Base-by-base conservation (phyloP, 2,329 filamentous ascomycete species). In the Trematosphaeria pertusa region DNA sequence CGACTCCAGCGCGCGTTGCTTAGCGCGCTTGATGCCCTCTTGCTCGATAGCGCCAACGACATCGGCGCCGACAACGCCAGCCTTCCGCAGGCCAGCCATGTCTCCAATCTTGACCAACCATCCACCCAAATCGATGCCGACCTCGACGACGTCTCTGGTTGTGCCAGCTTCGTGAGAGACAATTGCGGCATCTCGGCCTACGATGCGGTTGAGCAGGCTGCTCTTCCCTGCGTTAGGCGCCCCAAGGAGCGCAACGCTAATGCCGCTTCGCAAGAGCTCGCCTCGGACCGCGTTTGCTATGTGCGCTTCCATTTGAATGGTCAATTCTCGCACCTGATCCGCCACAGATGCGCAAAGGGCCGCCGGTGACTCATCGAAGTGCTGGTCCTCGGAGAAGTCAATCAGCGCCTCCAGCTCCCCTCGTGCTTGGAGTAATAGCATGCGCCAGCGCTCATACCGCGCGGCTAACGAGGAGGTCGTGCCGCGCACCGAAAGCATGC, bases 171-270 rank as follows among this genome's bases (percentile, higher is more conserved):
- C 92, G 1, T 85, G 81, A 34, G 91, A 96, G 6, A 99, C 94
- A 61, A 99, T 99, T 3, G 92, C 95, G 2, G 94, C 94, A 69
- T 97, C 93, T 41, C 92, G 81, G 0, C 94, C 93, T 3, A 97
- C 90, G 39, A 99, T 82, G 17, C 86, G 78, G 67, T 99, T 99
- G 73, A 99, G 84, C 49, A 99, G 73, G 11, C 91, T 97, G 69
- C 92, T 97, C 71, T 99, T 99, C 11, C 94, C 94, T 0, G 87
- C 91, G 64, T 99, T 99, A 1, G 94, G 94, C 5, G 92, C 91
- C 0, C 94, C 94, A 0, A 99, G 77, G 3, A 99, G 78, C 1
- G 93, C 89, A 48, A 99, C 84, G 45, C 84, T 85, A 56, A 99
- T 95, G 1, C 94, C 94, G 59, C 84, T 89, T 8, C 91, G 81